Evolutionary conservation across 805 yeast species (phyloP).

Genomic region (Brettanomyces sp.): DNA sequence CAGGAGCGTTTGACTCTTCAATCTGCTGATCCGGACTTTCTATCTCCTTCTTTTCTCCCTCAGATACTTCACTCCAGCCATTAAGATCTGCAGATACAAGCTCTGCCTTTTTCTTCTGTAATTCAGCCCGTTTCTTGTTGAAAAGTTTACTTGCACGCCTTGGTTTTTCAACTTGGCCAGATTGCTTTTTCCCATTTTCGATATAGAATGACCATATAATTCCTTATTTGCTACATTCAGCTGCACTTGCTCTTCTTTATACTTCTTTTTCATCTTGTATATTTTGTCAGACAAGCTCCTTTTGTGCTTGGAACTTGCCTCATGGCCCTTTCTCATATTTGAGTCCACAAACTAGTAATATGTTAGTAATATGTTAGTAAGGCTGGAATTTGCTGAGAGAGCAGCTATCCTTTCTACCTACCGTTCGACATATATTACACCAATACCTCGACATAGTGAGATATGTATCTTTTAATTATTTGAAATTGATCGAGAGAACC

Average conservation of each 20-base stretch:
- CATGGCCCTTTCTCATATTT: conserved; percentile 25
- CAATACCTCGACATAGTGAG: not conserved
- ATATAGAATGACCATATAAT: conserved; percentile 1
- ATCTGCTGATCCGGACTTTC: not conserved
- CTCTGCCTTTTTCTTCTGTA: conserved; percentile 1
- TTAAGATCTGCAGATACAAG: not conserved
- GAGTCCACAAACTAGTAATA: conserved; percentile 28
- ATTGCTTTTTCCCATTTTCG: no score
- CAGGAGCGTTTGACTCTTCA: not conserved
- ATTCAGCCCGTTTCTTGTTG: conserved; percentile 2
- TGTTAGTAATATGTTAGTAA: not conserved
- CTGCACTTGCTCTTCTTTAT: conserved; percentile 11
- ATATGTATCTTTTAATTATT: no score
- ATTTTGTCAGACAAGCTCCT: conserved; percentile 14
- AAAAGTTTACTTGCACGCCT: not conserved
- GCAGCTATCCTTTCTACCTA: conserved; percentile 5
- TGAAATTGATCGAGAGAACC: no score
- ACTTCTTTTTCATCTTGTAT: conserved; percentile 18
- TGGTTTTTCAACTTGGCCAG: not conserved
- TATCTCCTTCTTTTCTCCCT: not conserved
- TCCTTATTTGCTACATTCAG: conserved; percentile 11
- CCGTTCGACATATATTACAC: conserved; percentile 29
- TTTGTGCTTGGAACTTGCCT: conserved; percentile 25
- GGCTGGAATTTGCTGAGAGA: not conserved
- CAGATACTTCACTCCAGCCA: conserved; percentile 4